Evolutionary conservation across 2,329 filamentous ascomycete genomes (phyloP).

Genomic region (Neofusicoccum sp.): DNA sequence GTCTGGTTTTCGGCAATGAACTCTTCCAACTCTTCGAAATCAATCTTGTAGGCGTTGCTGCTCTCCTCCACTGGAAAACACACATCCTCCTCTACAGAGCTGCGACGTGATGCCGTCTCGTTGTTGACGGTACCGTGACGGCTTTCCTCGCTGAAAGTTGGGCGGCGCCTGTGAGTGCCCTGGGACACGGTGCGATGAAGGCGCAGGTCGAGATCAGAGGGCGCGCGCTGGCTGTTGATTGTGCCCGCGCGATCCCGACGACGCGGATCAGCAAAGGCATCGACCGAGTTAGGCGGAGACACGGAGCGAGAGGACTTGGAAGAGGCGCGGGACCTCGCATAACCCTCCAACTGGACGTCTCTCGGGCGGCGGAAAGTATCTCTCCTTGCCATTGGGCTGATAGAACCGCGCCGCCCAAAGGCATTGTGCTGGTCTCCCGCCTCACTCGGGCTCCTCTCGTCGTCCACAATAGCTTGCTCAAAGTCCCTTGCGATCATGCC

Average conservation of each 20-base stretch:
- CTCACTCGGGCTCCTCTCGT: slow-evolving; percentile 54
- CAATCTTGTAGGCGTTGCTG: slow-evolving; percentile 79
- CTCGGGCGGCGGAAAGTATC: slow-evolving; percentile 48
- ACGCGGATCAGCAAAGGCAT: slow-evolving; percentile 90
- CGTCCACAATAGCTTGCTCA: slow-evolving; percentile 73
- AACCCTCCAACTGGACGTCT: slow-evolving; percentile 34
- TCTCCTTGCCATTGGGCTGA: slow-evolving; percentile 42
- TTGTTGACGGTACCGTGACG: slow-evolving; percentile 64
- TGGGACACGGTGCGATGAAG: slow-evolving; percentile 73
- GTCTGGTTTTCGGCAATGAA: slow-evolving; percentile 69
- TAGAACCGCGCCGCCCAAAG: slow-evolving; percentile 54
- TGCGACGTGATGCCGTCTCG: slow-evolving; percentile 64
- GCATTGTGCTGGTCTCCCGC: slow-evolving; percentile 39
- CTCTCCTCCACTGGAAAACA: slow-evolving; percentile 82
- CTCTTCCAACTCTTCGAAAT: slow-evolving; percentile 92
- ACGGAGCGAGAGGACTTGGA: slow-evolving; percentile 65
- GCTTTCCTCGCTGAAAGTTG: slow-evolving; percentile 62
- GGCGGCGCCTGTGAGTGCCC: slow-evolving; percentile 63
- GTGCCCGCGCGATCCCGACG: slow-evolving; percentile 77
- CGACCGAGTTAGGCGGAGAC: slow-evolving; percentile 95
- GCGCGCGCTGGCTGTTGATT: slow-evolving; percentile 58
- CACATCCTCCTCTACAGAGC: slow-evolving; percentile 81
- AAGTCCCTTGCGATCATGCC: slow-evolving; percentile 71
- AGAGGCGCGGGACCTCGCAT: slow-evolving; percentile 48
- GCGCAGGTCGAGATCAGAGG: slow-evolving; percentile 58